Percentiles rank a stretch among this genome's conserved stretches.
phyloP scores from a whole-genome alignment of 1,284 basidiomycete genomes.

The Trichosporon ovoides region DNA sequence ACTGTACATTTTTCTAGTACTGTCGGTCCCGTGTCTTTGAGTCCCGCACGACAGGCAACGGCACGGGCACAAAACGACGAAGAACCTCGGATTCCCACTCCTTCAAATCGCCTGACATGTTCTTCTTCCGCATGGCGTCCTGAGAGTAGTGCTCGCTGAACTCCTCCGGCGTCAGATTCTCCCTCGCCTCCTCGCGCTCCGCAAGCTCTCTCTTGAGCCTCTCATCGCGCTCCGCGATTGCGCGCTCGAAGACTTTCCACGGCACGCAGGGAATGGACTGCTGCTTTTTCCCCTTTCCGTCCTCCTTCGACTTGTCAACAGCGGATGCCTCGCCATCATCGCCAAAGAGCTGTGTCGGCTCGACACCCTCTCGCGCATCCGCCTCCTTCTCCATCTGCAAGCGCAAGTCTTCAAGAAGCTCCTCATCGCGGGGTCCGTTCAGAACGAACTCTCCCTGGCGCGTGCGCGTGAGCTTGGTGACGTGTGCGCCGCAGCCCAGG shows the following conservation, averaged over 20 bases:
- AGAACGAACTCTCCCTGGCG: slow-evolving; percentile 76
- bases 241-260: slow-evolving; percentile 69
- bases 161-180: slow-evolving; percentile 43
- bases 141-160: slow-evolving; percentile 21
- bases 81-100: slow-evolving; percentile 48
- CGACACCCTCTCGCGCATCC: slow-evolving; percentile 8
- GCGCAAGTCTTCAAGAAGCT: slow-evolving; percentile 25
- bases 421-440: slow-evolving; percentile 34
- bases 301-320: not conserved
- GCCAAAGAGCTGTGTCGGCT: not conserved
- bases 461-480: slow-evolving; percentile 78
- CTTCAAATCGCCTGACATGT: slow-evolving; percentile 24
- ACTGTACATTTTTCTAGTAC: not conserved
- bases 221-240: slow-evolving; percentile 49
- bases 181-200: slow-evolving; percentile 33
- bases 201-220: slow-evolving; percentile 51
- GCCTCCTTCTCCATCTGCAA: slow-evolving; percentile 16
- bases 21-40: slow-evolving; percentile 12
- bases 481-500: slow-evolving; percentile 79
- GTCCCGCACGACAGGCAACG: slow-evolving; percentile 26
- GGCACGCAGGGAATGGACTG: slow-evolving; percentile 57
- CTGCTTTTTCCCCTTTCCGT: not conserved
- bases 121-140: slow-evolving; percentile 57
- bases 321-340: too few relatives aligned
- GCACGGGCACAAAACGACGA: slow-evolving; percentile 37